These are phyloP conservation scores for Lactuca sativa DNA, from an alignment of 129 eudicot species.

Conservation along the genomic window DNA sequence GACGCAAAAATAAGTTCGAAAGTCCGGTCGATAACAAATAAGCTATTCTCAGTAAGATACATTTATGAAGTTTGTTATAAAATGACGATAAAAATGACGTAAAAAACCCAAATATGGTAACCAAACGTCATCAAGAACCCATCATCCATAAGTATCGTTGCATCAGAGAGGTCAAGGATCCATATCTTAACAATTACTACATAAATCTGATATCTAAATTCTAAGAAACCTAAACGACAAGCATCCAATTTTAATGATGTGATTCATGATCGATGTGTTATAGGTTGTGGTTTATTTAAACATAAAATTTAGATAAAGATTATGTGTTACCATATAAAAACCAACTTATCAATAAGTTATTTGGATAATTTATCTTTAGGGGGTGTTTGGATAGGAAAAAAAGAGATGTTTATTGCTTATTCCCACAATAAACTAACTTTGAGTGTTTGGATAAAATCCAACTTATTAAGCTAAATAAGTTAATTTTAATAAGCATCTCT, in stretches of 20 bases:
- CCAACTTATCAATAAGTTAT: no score
- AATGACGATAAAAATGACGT: not conserved
- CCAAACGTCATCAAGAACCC: not conserved
- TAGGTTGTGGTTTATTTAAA: not conserved
- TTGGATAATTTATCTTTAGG: no score
- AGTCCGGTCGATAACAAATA: not conserved
- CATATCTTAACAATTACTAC: not conserved
- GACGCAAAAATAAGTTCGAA: not conserved
- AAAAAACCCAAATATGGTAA: not conserved
- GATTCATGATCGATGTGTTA: not conserved
- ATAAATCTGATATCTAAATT: not conserved
- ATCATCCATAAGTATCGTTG: not conserved
- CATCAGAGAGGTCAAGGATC: not conserved
- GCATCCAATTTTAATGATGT: not conserved
- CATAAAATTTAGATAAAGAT: not conserved
- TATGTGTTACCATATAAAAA: no score
- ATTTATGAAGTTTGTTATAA: constrained; percentile 20
- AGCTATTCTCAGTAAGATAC: not conserved
- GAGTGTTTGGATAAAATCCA: no score
- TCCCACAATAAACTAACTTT: no score
- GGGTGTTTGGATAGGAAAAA: no score
- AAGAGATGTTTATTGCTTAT: no score
- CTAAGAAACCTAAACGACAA: not conserved
- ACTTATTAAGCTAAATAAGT: no score
- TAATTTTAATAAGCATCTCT: no score